phyloP scores from a whole-genome alignment of 306 rosid species.

The Quillaja saponaria region DNA sequence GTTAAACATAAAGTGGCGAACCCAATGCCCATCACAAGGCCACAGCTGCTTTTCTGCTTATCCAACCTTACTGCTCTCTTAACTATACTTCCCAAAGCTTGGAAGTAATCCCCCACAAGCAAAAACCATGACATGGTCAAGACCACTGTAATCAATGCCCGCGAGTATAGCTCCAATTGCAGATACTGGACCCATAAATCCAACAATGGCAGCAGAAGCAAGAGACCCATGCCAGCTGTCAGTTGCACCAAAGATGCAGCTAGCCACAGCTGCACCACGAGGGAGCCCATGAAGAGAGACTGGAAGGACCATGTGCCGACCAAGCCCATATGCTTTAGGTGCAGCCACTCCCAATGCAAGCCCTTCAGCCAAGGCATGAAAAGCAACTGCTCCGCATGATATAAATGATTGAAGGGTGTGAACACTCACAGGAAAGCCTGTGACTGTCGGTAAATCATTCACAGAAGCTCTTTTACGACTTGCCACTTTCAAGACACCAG shows the following conservation, averaged over 20 bases:
- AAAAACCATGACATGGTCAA: slow-evolving; percentile 86
- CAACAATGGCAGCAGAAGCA: slow-evolving; percentile 80
- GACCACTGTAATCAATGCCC: slow-evolving; percentile 92
- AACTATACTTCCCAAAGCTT: slow-evolving; percentile 61
- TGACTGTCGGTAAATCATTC: slow-evolving; percentile 48
- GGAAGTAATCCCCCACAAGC: slow-evolving; percentile 95
- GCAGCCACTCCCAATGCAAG: slow-evolving; percentile 99
- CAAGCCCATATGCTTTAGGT: slow-evolving; percentile 94
- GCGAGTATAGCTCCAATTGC: slow-evolving; percentile 95
- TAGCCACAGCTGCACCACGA: slow-evolving; percentile 97
- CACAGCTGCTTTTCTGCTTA: slow-evolving; percentile 60
- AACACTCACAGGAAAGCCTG: slow-evolving; percentile 61
- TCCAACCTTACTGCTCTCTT: slow-evolving; percentile 77
- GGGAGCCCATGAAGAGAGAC: slow-evolving; percentile 97
- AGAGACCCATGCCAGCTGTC: slow-evolving; percentile 96
- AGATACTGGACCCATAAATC: slow-evolving; percentile 87
- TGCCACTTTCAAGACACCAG: slow-evolving; percentile 61
- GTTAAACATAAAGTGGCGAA: slow-evolving; percentile 77
- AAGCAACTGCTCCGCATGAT: slow-evolving; percentile 84
- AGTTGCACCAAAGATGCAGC: slow-evolving; percentile 91
- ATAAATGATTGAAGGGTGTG: slow-evolving; percentile 96
- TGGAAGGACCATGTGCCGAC: slow-evolving; percentile 96
- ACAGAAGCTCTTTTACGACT: slow-evolving; percentile 58
- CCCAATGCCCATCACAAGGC: slow-evolving; percentile 64
- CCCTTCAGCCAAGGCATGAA: slow-evolving; percentile 96